phyloP scores from a whole-genome alignment of 2,329 filamentous ascomycete species.

The Monosporascus sp. region DNA sequence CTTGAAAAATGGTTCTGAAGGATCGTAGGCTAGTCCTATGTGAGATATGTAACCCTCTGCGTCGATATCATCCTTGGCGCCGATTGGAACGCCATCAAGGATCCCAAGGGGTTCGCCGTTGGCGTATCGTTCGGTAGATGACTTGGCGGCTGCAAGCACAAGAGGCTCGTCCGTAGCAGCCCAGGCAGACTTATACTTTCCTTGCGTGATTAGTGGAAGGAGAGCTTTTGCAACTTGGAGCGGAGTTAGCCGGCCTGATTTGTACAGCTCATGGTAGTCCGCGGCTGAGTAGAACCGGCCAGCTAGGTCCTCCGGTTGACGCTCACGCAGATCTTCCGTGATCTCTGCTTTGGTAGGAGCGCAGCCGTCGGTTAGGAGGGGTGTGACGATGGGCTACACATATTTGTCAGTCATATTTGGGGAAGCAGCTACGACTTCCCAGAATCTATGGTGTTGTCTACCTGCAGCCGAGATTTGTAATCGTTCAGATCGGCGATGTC shows the following conservation, averaged over 20 bases:
- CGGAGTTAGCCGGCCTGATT: conserved; percentile 64
- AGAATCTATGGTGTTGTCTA: conserved; percentile 23
- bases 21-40: conserved; percentile 58
- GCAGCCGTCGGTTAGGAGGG: conserved; percentile 33
- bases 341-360: conserved; percentile 32
- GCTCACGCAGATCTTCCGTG: conserved; percentile 34
- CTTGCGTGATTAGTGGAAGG: conserved; percentile 59
- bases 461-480: conserved; percentile 43
- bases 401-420: conserved; percentile 6
- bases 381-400: conserved; percentile 51
- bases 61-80: conserved; percentile 76
- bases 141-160: conserved; percentile 62
- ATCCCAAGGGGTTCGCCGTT: conserved; percentile 60
- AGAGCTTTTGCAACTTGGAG: conserved; percentile 65
- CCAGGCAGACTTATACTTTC: conserved; percentile 67
- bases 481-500: conserved; percentile 40
- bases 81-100: conserved; percentile 77
- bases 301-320: conserved; percentile 34
- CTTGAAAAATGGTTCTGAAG: conserved; percentile 45
- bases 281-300: conserved; percentile 62
- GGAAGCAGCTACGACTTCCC: background rate
- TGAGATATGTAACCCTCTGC: conserved; percentile 65
- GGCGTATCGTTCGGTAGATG: conserved; percentile 68
- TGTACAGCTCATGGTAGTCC: conserved; percentile 75
- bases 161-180: conserved; percentile 59